Conservation (phyloP, 495 filamentous ascomycete species). For the Pseudevernia furfuracea region DNA sequence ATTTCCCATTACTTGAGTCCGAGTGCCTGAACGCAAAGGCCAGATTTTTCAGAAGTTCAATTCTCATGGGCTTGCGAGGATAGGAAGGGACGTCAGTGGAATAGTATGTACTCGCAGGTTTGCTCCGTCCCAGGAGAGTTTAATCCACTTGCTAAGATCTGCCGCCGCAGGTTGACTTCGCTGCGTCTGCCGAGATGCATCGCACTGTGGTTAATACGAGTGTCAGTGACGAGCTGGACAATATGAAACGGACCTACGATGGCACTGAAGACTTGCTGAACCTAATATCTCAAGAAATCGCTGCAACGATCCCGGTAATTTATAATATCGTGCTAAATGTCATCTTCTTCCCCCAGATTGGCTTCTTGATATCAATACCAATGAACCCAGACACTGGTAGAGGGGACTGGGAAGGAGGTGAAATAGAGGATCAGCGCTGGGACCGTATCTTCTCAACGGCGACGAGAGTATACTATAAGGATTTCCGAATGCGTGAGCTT, state of each 20-base stretch:
- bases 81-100: slow-evolving; percentile 21
- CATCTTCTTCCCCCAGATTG: slow-evolving; percentile 84
- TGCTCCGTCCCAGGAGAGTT: background rate
- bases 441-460: slow-evolving; percentile 69
- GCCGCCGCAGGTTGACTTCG: slow-evolving; percentile 63
- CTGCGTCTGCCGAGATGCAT: slow-evolving; percentile 64
- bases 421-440: slow-evolving; percentile 54
- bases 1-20: background rate
- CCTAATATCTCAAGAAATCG: slow-evolving; percentile 53
- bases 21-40: slow-evolving; percentile 9
- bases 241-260: slow-evolving; percentile 67
- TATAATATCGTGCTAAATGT: slow-evolving; percentile 61
- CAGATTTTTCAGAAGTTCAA: slow-evolving; percentile 39
- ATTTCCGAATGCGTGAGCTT: slow-evolving; percentile 71
- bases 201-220: slow-evolving; percentile 66
- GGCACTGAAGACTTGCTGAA: slow-evolving; percentile 68
- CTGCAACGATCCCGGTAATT: slow-evolving; percentile 51
- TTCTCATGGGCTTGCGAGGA: slow-evolving; percentile 25
- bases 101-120: slow-evolving; percentile 14
- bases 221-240: slow-evolving; percentile 68
- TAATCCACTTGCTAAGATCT: slow-evolving; percentile 13
- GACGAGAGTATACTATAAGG: slow-evolving; percentile 78
- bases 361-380: slow-evolving; percentile 75
- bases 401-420: slow-evolving; percentile 58
- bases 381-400: slow-evolving; percentile 53